phyloP scores from a whole-genome alignment of 495 filamentous ascomycete species.

The Daldinia vernicosa region DNA sequence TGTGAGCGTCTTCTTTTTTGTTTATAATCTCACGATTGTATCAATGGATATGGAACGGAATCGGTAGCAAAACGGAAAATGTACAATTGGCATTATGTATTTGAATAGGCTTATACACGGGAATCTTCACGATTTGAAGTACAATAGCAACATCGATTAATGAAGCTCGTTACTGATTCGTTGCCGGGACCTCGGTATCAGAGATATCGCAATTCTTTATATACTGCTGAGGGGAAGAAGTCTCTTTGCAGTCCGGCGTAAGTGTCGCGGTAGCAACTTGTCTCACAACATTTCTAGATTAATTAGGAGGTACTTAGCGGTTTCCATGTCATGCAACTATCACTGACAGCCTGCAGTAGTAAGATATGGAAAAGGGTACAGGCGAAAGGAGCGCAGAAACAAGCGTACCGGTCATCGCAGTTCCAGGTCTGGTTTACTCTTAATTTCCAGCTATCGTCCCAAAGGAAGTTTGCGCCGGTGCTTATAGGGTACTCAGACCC shows the following conservation, averaged over 20 bases:
- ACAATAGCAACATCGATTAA: conserved; percentile 1
- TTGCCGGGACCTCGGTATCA: conserved; percentile 22
- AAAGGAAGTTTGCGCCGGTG: conserved; percentile 31
- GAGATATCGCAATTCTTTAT: conserved; percentile 35
- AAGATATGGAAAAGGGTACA: neutral
- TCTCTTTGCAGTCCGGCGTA: conserved; percentile 33
- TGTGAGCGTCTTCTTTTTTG: neutral
- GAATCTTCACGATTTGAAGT: neutral
- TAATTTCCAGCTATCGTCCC: conserved; percentile 33
- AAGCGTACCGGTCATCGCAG: conserved; percentile 32
- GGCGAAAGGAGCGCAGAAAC: neutral
- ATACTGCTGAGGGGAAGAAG: conserved; percentile 20
- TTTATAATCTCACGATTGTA: conserved; percentile 9
- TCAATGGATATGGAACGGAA: neutral
- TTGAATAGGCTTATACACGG: conserved; percentile 10
- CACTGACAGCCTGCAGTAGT: neutral
- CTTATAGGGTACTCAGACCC: conserved; percentile 23
- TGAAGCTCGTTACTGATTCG: conserved; percentile 8
- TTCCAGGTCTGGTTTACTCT: conserved; percentile 42
- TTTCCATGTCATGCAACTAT: neutral
- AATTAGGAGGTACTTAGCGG: conserved; percentile 7
- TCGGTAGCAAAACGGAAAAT: conserved; percentile 14
- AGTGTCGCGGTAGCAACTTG: conserved; percentile 37
- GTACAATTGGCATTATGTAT: conserved; percentile 14
- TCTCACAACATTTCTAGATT: conserved; percentile 16